A percentile compares a stretch with the other conserved stretches of the same genome.
Evolutionary conservation across 257 asterid genomes (phyloP).

Genomic region (Solanum commersonii): DNA sequence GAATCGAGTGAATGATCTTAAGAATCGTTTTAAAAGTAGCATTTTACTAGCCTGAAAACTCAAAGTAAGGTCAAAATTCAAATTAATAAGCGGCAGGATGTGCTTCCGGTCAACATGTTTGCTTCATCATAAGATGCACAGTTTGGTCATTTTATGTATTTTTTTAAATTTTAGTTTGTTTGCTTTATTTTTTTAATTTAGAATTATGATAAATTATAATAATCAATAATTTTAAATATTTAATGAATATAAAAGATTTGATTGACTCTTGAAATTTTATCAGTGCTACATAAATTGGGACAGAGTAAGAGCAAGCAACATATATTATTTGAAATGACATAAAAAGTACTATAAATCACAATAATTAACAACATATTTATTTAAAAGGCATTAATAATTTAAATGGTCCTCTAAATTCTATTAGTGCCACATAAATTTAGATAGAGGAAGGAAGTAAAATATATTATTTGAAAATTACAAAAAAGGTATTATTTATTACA

Average conservation of each 20-base stretch:
- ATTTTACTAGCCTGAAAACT: no score
- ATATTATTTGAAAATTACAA: no score
- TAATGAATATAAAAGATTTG: no score
- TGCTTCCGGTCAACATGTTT: neutral
- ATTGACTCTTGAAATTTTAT: no score
- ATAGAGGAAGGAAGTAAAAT: neutral
- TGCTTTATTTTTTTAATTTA: neutral
- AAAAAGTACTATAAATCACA: neutral
- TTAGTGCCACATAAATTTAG: neutral
- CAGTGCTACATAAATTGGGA: neutral
- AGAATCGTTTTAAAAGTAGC: no score
- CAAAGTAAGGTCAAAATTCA: neutral
- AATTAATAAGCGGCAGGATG: neutral
- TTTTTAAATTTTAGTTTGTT: no score
- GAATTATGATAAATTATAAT: neutral
- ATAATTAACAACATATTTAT: no score
- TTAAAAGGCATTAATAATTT: no score
- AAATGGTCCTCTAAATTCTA: neutral
- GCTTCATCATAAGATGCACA: neutral
- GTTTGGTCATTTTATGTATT: neutral
- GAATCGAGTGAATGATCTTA: no score
- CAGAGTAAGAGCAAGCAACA: neutral
- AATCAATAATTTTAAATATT: no score
- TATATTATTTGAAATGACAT: neutral
- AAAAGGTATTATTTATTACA: neutral